phyloP scores from a whole-genome alignment of 176 grass and related monocot genomes.

The Eremochloa ophiuroides region DNA sequence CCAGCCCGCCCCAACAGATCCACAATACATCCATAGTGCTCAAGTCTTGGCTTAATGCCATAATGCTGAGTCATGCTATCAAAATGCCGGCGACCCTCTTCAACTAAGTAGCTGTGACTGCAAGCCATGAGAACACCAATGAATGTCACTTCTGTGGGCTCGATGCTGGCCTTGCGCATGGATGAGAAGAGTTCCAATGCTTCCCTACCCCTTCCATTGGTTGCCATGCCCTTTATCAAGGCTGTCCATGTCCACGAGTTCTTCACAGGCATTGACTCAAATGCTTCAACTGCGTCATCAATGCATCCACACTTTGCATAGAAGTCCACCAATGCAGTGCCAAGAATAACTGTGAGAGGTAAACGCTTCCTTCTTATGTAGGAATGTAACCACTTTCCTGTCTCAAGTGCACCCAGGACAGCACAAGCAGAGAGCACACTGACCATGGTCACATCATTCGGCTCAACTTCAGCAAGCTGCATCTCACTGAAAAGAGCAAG shows the following conservation, averaged over 20 bases:
- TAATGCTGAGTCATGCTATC: slow-evolving; percentile 55
- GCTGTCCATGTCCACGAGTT: slow-evolving; percentile 61
- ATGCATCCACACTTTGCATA: slow-evolving; percentile 73
- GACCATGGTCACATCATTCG: slow-evolving; percentile 67
- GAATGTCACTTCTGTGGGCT: slow-evolving; percentile 64
- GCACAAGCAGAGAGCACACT: slow-evolving; percentile 76
- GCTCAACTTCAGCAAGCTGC: slow-evolving; percentile 48
- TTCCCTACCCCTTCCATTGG: slow-evolving; percentile 51
- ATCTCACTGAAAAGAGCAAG: slow-evolving; percentile 55
- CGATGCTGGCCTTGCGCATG: slow-evolving; percentile 38
- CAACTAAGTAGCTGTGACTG: slow-evolving; percentile 58
- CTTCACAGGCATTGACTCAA: slow-evolving; percentile 53
- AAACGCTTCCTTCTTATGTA: slow-evolving; percentile 47
- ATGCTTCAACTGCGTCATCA: slow-evolving; percentile 39
- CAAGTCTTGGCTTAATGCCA: slow-evolving; percentile 47
- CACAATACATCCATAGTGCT: slow-evolving; percentile 76
- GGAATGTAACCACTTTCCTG: slow-evolving; percentile 68
- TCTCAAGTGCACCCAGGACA: slow-evolving; percentile 56
- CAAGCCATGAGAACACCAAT: slow-evolving; percentile 64
- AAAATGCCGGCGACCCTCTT: slow-evolving; percentile 47
- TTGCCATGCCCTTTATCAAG: slow-evolving; percentile 68
- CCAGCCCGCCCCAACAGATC: slow-evolving; percentile 64
- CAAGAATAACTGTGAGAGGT: slow-evolving; percentile 39
- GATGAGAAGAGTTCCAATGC: slow-evolving; percentile 48
- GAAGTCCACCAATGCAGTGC: slow-evolving; percentile 74